Evolutionary conservation across 164 flowering plant species (phyloP).

Genomic region (Stephania cephalantha): DNA sequence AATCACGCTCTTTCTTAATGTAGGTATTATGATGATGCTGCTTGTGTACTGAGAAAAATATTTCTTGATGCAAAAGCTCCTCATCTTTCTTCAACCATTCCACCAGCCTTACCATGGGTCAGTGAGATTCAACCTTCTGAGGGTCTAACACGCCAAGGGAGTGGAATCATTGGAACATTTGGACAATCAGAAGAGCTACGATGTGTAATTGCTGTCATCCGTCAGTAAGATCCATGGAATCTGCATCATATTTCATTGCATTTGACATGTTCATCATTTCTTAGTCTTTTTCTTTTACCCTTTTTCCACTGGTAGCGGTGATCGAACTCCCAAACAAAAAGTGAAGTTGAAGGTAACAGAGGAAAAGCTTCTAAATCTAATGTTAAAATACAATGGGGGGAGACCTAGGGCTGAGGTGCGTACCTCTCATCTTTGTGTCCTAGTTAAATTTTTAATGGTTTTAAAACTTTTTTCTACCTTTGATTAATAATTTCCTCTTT

Average conservation of each 20-base stretch:
- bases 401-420: constrained; percentile 81
- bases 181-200: constrained; percentile 97
- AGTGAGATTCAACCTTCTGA: constrained; percentile 76
- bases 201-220: constrained; percentile 86
- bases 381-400: constrained; percentile 95
- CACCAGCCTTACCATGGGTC: constrained; percentile 87
- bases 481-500: not conserved
- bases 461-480: not conserved
- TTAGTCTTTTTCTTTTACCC: not conserved
- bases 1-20: constrained; percentile 5
- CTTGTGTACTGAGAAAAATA: constrained; percentile 96
- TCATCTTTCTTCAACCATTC: constrained; percentile 91
- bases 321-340: constrained; percentile 98
- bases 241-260: not conserved
- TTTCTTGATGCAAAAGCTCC: constrained; percentile 99
- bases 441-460: not conserved
- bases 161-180: constrained; percentile 95
- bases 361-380: constrained; percentile 84
- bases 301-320: constrained; percentile 59
- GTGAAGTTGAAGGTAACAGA: constrained; percentile 96
- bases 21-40: constrained; percentile 99
- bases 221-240: constrained; percentile 61
- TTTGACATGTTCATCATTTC: constrained; percentile 1
- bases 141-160: constrained; percentile 95
- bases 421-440: not conserved